Percentiles rank a stretch among this genome's conserved stretches.
phyloP scores from a whole-genome alignment of 768 basidiomycete genomes.

The Paxillus ammoniavirescens region DNA sequence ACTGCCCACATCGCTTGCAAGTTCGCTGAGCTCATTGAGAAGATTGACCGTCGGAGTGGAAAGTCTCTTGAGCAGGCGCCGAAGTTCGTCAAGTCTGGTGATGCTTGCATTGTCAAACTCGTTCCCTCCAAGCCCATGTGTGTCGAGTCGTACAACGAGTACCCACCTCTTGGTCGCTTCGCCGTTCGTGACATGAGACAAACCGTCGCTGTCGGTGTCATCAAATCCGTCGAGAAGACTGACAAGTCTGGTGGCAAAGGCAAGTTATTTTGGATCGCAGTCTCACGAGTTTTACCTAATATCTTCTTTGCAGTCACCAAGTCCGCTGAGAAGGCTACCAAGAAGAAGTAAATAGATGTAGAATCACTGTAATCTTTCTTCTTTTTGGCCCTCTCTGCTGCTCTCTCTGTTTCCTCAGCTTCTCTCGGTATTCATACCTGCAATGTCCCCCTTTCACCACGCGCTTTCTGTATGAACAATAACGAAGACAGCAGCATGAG shows the following conservation, averaged over 20 bases:
- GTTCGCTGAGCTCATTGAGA: slow-evolving; percentile 97
- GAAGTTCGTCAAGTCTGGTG: slow-evolving; percentile 99
- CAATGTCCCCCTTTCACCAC: slow-evolving; percentile 34
- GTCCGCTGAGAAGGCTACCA: slow-evolving; percentile 93
- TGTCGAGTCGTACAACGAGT: slow-evolving; percentile 92
- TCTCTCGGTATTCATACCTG: slow-evolving; percentile 34
- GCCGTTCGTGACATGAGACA: slow-evolving; percentile 99
- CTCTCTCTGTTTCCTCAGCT: slow-evolving; percentile 37
- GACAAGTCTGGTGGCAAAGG: slow-evolving; percentile 88
- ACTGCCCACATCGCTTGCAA: slow-evolving; percentile 99
- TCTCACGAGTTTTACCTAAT: slow-evolving; percentile 8
- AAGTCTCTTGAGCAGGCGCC: slow-evolving; percentile 85
- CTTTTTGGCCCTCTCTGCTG: slow-evolving; percentile 38
- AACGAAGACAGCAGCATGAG: slow-evolving; percentile 35
- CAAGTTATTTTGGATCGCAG: slow-evolving; percentile 32
- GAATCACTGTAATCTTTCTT: slow-evolving; percentile 63
- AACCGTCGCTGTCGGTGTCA: slow-evolving; percentile 98
- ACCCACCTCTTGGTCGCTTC: slow-evolving; percentile 99
- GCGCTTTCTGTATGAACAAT: slow-evolving; percentile 50
- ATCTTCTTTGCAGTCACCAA: slow-evolving; percentile 65
- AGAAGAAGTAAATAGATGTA: slow-evolving; percentile 94
- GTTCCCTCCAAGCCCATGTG: slow-evolving; percentile 96
- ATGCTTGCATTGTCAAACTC: slow-evolving; percentile 98
- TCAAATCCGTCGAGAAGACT: slow-evolving; percentile 96
- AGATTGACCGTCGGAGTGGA: slow-evolving; percentile 98